phyloP scores from a whole-genome alignment of 176 grass and related monocot genomes.

The bread wheat (Triticum aestivum) region IWGSC_CS_RefSeq_v2.1 NC_057802.1:293137230-293137729 shows the following conservation, averaged over 20 bases:
- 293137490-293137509: not conserved
- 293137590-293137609: slow-evolving; percentile 22
- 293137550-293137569: not conserved
- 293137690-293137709: too few species aligned
- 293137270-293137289: not conserved
- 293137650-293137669: too few species aligned
- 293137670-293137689: too few species aligned
- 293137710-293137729: not conserved
- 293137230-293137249: not conserved
- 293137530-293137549: not conserved
- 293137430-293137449: not conserved
- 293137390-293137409: not conserved
- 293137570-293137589: not conserved
- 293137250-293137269: not conserved
- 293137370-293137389: not conserved
- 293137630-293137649: too few species aligned
- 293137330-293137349: not conserved
- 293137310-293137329: not conserved
- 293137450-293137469: not conserved
- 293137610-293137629: too few species aligned
- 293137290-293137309: not conserved
- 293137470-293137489: not conserved
- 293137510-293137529: not conserved
- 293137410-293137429: not conserved
- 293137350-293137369: not conserved